These are phyloP conservation scores for Colletotrichum kahawae DNA, from an alignment of 2,329 filamentous ascomycete genomes.

Conservation along the genomic window DNA sequence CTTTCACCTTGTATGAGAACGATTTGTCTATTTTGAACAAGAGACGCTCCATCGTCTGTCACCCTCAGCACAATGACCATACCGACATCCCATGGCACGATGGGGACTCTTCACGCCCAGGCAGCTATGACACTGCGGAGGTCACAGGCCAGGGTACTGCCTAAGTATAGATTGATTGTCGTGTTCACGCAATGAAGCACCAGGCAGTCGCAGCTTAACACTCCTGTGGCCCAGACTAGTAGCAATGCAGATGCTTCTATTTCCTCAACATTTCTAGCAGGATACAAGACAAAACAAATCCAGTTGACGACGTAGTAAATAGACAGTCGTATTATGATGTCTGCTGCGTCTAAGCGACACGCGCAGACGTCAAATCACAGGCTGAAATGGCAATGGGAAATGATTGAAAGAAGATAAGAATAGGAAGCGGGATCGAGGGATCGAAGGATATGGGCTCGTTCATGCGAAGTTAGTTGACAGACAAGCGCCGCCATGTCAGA, in stretches of 20 bases:
- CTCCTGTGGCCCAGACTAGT: not conserved
- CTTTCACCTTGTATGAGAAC: not conserved
- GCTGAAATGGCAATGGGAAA: not conserved
- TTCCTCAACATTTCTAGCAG: not conserved
- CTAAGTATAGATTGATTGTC: not conserved
- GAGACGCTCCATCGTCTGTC: not conserved
- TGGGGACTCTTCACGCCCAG: not conserved
- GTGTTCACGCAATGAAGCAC: not conserved
- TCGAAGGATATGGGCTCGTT: too few species aligned
- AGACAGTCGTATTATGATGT: not conserved
- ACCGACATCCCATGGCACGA: not conserved
- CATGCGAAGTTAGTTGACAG: too few species aligned
- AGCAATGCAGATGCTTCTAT: accelerated
- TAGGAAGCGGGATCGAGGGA: too few species aligned
- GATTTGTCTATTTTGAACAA: not conserved
- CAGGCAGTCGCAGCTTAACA: not conserved
- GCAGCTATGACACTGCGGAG: not conserved
- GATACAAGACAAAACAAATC: not conserved
- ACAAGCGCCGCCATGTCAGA: too few species aligned
- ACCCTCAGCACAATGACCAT: not conserved
- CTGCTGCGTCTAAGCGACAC: accelerated
- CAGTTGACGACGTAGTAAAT: not conserved
- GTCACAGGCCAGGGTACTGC: not conserved
- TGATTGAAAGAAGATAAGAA: not conserved
- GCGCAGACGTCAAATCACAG: not conserved